Evolutionary conservation across 306 rosid species (phyloP).

Genomic region (Spatholobus suberectus): DNA sequence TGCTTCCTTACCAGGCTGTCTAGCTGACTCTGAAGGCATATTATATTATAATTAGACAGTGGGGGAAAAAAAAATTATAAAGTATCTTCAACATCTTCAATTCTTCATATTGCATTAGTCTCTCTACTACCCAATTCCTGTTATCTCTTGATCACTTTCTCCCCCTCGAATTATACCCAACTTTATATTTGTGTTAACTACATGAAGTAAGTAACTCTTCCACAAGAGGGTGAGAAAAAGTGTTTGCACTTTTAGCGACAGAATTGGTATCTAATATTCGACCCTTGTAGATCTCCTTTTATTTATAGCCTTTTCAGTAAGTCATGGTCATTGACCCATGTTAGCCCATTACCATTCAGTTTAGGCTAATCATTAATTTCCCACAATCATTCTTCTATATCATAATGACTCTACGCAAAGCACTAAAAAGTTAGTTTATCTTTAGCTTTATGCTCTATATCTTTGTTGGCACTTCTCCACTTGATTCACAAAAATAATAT

Average conservation of each 20-base stretch:
- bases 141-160: slow-evolving; percentile 1
- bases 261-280: slow-evolving; percentile 1
- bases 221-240: slow-evolving; percentile 4
- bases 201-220: background rate
- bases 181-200: background rate
- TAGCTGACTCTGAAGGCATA: slow-evolving; percentile 45
- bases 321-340: slow-evolving; percentile 37
- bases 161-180: background rate
- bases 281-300: slow-evolving; percentile 27
- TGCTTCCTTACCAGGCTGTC: slow-evolving; percentile 62
- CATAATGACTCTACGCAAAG: slow-evolving; percentile 10
- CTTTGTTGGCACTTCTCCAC: slow-evolving; percentile 51
- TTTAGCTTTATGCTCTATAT: slow-evolving; percentile 37
- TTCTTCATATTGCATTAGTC: slow-evolving; percentile 32
- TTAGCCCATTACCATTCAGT: slow-evolving; percentile 37
- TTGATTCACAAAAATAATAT: slow-evolving; percentile 21
- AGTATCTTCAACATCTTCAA: background rate
- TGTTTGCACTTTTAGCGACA: slow-evolving; percentile 27
- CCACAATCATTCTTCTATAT: background rate
- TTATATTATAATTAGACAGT: slow-evolving; percentile 41
- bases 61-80: background rate
- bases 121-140: background rate
- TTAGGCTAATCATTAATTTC: slow-evolving; percentile 34
- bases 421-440: slow-evolving; percentile 38
- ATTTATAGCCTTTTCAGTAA: slow-evolving; percentile 41